These are phyloP conservation scores for Heliamphora pulchella DNA, from an alignment of 179 eudicot genomes.

Conservation along the genomic window DNA sequence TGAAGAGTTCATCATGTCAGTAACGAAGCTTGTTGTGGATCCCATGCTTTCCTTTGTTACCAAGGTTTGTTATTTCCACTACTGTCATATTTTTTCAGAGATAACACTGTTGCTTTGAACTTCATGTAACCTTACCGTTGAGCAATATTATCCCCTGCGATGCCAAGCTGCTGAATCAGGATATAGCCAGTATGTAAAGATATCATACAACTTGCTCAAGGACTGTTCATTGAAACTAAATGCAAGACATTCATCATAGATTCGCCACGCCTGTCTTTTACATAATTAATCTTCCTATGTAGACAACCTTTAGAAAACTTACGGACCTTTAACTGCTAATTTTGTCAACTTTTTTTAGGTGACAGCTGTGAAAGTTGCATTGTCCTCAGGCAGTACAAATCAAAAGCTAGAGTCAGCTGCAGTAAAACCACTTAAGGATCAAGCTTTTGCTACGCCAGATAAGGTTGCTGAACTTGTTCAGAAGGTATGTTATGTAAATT, in stretches of 20 bases:
- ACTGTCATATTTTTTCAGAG: neutral
- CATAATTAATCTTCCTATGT: neutral
- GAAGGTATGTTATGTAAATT: constrained; percentile 41
- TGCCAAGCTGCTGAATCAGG: neutral
- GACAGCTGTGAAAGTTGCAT: constrained; percentile 81
- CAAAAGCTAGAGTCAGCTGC: constrained; percentile 59
- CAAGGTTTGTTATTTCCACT: constrained; percentile 50
- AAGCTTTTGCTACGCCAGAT: constrained; percentile 87
- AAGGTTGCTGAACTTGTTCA: constrained; percentile 80
- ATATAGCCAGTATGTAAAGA: constrained; percentile 8
- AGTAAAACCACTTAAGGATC: constrained; percentile 81
- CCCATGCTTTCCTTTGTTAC: constrained; percentile 97
- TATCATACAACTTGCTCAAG: neutral
- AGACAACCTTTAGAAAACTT: neutral
- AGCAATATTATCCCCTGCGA: neutral
- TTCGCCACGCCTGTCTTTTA: neutral
- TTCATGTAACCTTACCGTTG: too few species aligned
- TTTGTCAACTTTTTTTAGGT: constrained; percentile 40
- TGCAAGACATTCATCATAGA: neutral
- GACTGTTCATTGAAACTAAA: too few species aligned
- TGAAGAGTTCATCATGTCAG: constrained; percentile 97
- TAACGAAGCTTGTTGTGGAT: constrained; percentile 85
- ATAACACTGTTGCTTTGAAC: neutral
- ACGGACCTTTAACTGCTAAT: neutral
- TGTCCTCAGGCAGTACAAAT: constrained; percentile 57